Evolutionary conservation across 2,329 filamentous ascomycete genomes (phyloP).

Genomic region (Sporothrix humicola): DNA sequence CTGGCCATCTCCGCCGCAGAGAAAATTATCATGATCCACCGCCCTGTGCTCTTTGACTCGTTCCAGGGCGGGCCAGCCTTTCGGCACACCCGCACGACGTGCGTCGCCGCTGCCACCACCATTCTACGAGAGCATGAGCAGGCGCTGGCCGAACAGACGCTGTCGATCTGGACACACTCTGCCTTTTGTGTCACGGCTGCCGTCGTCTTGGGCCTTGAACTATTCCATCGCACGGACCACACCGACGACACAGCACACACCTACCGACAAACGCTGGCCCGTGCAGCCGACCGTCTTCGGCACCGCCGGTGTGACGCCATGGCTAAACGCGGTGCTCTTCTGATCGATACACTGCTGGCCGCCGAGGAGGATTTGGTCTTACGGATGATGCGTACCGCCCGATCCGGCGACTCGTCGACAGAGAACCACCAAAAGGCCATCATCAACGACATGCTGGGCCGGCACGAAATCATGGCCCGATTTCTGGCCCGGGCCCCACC

Average conservation of each 20-base stretch:
- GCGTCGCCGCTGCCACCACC: constrained; percentile 45
- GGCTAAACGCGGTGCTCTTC: constrained; percentile 35
- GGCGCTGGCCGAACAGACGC: constrained; percentile 28
- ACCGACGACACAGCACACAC: constrained; percentile 34
- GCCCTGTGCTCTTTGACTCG: constrained; percentile 44
- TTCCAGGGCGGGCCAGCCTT: constrained; percentile 42
- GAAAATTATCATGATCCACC: constrained; percentile 50
- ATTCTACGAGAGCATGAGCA: constrained; percentile 42
- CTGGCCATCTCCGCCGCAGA: constrained; percentile 48
- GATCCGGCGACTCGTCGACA: not conserved
- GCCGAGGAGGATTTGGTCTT: constrained; percentile 39
- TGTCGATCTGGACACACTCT: constrained; percentile 41
- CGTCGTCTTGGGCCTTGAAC: constrained; percentile 39
- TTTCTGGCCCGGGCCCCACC: constrained; percentile 32
- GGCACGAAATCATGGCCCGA: constrained; percentile 36
- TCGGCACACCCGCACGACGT: constrained; percentile 43
- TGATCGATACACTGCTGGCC: constrained; percentile 38
- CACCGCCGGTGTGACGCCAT: constrained; percentile 35
- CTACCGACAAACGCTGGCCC: constrained; percentile 36
- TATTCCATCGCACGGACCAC: constrained; percentile 38
- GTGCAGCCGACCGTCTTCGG: constrained; percentile 35
- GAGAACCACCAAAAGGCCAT: constrained; percentile 33
- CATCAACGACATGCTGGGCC: constrained; percentile 37
- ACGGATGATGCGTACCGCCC: constrained; percentile 35
- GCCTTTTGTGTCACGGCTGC: constrained; percentile 40